Conservation (phyloP, 352 stramenopile genomes). For the Paralagenidium karlingii region DNA sequence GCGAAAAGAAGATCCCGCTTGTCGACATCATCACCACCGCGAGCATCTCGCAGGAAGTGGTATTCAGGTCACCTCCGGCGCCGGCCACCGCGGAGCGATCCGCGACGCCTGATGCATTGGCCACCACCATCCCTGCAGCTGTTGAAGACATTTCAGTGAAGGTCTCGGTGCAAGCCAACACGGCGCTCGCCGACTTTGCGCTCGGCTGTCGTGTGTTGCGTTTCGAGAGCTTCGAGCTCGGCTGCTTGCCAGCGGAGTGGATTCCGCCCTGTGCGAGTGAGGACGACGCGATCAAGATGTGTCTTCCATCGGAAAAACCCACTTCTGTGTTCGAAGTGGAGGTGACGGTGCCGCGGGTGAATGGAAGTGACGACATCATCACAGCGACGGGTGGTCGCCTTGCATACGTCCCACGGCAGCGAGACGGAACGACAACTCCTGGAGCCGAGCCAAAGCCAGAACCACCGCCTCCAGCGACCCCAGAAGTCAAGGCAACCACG, state of each 20-base stretch:
- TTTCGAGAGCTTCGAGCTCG: constrained; percentile 17
- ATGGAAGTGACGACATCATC: too few relatives aligned
- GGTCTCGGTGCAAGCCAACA: constrained; percentile 25
- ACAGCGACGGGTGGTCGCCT: too few relatives aligned
- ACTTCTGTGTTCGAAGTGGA: constrained; percentile 35
- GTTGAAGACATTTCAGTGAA: constrained; percentile 13
- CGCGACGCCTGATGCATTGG: too few relatives aligned
- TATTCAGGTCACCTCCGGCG: too few relatives aligned
- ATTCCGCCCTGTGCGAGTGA: constrained; percentile 20
- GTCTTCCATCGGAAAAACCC: constrained; percentile 21
- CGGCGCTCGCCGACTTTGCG: constrained; percentile 31
- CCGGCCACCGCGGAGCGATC: too few relatives aligned
- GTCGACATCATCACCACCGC: too few relatives aligned
- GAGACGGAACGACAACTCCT: too few relatives aligned
- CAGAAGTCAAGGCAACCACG: background rate
- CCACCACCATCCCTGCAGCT: constrained; percentile 7
- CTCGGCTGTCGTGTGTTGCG: constrained; percentile 25
- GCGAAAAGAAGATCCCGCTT: constrained; percentile 21
- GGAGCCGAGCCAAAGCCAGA: too few relatives aligned
- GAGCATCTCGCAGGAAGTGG: background rate
- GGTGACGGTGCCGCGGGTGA: constrained; percentile 21
- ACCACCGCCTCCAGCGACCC: too few relatives aligned
- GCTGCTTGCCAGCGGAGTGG: constrained; percentile 35
- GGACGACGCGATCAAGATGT: constrained; percentile 30
- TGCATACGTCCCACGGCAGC: too few relatives aligned